phyloP scores from a whole-genome alignment of 805 yeast genomes.

The Torulaspora quercuum region DNA sequence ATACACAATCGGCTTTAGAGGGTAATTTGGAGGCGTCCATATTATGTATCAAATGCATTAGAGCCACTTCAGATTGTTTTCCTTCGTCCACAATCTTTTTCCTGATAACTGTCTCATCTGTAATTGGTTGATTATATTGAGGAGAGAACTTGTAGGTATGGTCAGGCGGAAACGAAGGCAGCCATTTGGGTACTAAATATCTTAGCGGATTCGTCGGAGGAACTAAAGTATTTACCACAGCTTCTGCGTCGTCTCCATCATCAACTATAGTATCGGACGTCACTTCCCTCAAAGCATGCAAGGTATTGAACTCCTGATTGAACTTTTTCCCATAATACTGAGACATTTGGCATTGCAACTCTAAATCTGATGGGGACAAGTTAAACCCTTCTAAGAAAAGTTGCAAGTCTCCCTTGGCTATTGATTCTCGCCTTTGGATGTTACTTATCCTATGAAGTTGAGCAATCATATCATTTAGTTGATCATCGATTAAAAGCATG shows the following conservation, averaged over 20 bases:
- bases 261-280: slow-evolving; percentile 13
- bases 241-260: slow-evolving; percentile 17
- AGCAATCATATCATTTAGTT: slow-evolving; percentile 39
- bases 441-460: slow-evolving; percentile 51
- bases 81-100: slow-evolving; percentile 77
- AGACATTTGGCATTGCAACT: slow-evolving; percentile 36
- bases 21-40: neutral
- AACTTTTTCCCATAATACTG: slow-evolving; percentile 21
- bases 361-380: slow-evolving; percentile 41
- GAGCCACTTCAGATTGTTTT: slow-evolving; percentile 71
- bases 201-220: slow-evolving; percentile 46
- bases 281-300: slow-evolving; percentile 18
- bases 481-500: slow-evolving; percentile 36
- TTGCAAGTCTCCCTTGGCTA: slow-evolving; percentile 50
- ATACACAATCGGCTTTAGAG: slow-evolving; percentile 9
- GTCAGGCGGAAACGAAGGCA: slow-evolving; percentile 91
- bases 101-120: slow-evolving; percentile 69
- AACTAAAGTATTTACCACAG: slow-evolving; percentile 47
- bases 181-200: slow-evolving; percentile 62
- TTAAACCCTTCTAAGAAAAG: slow-evolving; percentile 44
- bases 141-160: slow-evolving; percentile 85
- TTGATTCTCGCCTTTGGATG: slow-evolving; percentile 56
- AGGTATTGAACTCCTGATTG: slow-evolving; percentile 11
- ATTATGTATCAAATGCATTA: slow-evolving; percentile 37
- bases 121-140: slow-evolving; percentile 53